Evolutionary conservation across 257 asterid species (phyloP), one percentile per base, ranked within the genome.

Genomic region (Plantago ovata): DNA sequence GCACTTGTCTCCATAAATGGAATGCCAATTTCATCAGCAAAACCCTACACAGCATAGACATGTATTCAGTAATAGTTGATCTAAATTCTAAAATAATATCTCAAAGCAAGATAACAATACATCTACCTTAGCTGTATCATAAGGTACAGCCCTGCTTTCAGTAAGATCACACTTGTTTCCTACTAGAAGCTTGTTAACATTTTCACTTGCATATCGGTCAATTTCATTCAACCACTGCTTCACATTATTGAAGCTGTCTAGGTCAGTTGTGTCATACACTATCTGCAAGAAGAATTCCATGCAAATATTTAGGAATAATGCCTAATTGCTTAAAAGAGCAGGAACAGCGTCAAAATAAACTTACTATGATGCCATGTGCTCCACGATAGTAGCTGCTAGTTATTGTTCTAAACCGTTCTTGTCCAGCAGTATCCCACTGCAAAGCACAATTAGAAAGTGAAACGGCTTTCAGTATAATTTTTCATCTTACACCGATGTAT

Each of bases 361-460:
- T 56, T 56, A 89, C 97, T 67, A 89, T 89, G 50, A 89, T 89
- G 70, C 97, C 97, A 78, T 89, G 97, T 47, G 97, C 97, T 52
- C 97, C 97, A 16, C 95, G 95, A 77, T 89, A 89, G 74, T 89
- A 89, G 84, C 95, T 86, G 62, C 97, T 89, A 54, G 97, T 89
- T 68, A 89, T 89, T 22, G 97, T 89, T 66, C 97, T 78, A 80
- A 89, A 89, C 42, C 95, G 94, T 75, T 89, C 97, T 74, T 86
- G 97, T 62, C 97, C 95, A 59, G 97, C 97, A 23, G 97, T 89
- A 74, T 89, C 97, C 97, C 95, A 84, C 97, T 89, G 82, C 81
- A 79, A n/a, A 51, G 53, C 47, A 36, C 42, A 56, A 40, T 15
- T 10, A 56, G 36, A 55, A 59, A 12, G 53, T 16, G 32, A 19